Conservation (phyloP, 106 monocot species). For the Phalaenopsis equestris region DNA sequence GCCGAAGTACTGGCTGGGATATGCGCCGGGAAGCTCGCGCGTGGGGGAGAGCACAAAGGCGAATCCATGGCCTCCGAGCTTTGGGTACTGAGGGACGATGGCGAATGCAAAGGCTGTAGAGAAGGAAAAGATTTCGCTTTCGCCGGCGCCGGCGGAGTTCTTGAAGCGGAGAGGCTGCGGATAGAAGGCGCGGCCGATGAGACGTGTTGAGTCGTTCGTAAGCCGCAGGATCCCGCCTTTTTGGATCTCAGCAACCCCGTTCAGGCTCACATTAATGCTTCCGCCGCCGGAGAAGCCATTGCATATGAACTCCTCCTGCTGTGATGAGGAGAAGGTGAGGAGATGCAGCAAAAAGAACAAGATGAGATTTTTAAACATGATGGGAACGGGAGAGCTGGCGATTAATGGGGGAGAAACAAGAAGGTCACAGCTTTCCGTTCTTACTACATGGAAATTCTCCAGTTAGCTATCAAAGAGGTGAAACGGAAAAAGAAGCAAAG, state of each 20-base stretch:
- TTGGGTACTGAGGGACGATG: slow-evolving; percentile 14
- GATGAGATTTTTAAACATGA: too few relatives aligned
- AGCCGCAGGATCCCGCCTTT: slow-evolving; percentile 11
- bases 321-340: background rate
- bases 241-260: slow-evolving; percentile 14
- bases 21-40: slow-evolving; percentile 2
- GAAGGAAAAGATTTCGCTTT: slow-evolving; percentile 13
- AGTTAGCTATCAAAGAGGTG: too few relatives aligned
- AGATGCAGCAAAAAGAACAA: background rate
- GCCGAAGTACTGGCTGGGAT: slow-evolving; percentile 13
- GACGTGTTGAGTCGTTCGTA: slow-evolving; percentile 19
- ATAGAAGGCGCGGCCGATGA: slow-evolving; percentile 21
- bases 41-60: slow-evolving; percentile 16
- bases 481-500: too few relatives aligned
- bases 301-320: slow-evolving; percentile 14
- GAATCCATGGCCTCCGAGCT: slow-evolving; percentile 13
- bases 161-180: slow-evolving; percentile 10
- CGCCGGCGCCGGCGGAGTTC: slow-evolving; percentile 9
- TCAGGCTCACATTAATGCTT: slow-evolving; percentile 11
- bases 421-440: too few relatives aligned
- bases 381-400: too few relatives aligned
- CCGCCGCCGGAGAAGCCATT: background rate
- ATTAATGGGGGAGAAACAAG: too few relatives aligned
- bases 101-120: slow-evolving; percentile 17
- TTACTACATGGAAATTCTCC: too few relatives aligned